Percentiles rank a stretch among this genome's conserved stretches.
phyloP scores from a whole-genome alignment of 2,329 filamentous ascomycete genomes.

The Allantophomopsis lycopodina region DNA sequence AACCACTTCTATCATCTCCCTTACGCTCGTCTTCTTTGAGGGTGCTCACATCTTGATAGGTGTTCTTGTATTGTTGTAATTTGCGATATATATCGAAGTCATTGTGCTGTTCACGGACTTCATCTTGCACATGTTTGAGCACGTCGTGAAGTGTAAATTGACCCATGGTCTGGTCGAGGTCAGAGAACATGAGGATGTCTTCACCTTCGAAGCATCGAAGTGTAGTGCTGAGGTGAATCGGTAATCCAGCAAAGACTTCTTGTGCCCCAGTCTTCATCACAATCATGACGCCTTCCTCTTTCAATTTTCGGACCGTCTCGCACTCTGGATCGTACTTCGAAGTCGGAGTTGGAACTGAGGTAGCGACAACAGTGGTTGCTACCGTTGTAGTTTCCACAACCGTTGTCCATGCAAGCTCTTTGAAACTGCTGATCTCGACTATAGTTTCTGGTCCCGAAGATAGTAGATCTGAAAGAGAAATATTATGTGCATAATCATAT shows the following conservation, averaged over 20 bases:
- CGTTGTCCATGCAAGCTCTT: too few species aligned
- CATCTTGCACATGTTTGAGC: conserved; percentile 27
- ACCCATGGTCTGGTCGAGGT: conserved; percentile 34
- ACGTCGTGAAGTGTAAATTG: conserved; percentile 30
- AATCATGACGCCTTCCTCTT: conserved; percentile 18
- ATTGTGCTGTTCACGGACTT: conserved; percentile 26
- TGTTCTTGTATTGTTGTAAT: conserved; percentile 27
- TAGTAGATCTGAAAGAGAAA: too few species aligned
- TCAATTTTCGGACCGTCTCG: background rate
- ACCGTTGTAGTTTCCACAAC: too few species aligned
- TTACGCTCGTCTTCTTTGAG: conserved; percentile 3
- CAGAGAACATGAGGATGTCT: conserved; percentile 42
- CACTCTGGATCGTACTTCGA: background rate
- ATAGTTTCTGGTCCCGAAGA: too few species aligned
- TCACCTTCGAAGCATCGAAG: conserved; percentile 30
- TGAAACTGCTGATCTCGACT: too few species aligned
- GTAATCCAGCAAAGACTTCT: conserved; percentile 34
- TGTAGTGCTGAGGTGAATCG: conserved; percentile 38
- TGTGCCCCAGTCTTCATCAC: conserved; percentile 45
- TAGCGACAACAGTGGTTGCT: too few species aligned
- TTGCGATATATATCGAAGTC: conserved; percentile 33
- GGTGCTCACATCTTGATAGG: conserved; percentile 29
- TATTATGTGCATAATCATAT: too few species aligned
- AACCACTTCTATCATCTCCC: conserved; percentile 24
- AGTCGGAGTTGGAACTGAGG: background rate